Evolutionary conservation across 148 eudicot species (phyloP).

Genomic region (Simmondsia chinensis): DNA sequence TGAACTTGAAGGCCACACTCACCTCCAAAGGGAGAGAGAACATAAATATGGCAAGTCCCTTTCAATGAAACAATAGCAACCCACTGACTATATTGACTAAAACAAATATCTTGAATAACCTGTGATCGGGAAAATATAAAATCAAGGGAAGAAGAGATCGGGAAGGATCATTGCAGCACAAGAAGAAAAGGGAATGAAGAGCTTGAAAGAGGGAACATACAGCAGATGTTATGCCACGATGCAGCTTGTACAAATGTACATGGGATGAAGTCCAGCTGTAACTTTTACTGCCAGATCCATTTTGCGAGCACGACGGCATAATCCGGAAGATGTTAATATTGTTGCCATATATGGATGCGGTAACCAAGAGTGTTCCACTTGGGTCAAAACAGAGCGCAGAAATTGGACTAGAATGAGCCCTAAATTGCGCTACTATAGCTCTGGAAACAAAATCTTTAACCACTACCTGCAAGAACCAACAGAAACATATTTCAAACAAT

Average conservation of each 20-base stretch:
- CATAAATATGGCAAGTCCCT: slow-evolving; percentile 90
- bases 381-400: slow-evolving; percentile 97
- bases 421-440: slow-evolving; percentile 83
- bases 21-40: slow-evolving; percentile 84
- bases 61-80: slow-evolving; percentile 81
- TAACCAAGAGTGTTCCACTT: slow-evolving; percentile 92
- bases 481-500: too few relatives aligned
- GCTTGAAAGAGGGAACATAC: slow-evolving; percentile 33
- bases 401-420: slow-evolving; percentile 92
- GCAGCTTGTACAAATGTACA: slow-evolving; percentile 89
- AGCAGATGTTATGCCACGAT: slow-evolving; percentile 90
- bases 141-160: neutral
- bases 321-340: slow-evolving; percentile 85
- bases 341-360: slow-evolving; percentile 90
- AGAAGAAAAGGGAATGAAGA: neutral
- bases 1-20: slow-evolving; percentile 63
- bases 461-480: slow-evolving; percentile 54
- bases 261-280: slow-evolving; percentile 70
- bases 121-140: slow-evolving; percentile 17
- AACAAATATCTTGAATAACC: slow-evolving; percentile 97
- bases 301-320: slow-evolving; percentile 53
- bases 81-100: slow-evolving; percentile 95
- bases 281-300: slow-evolving; percentile 54
- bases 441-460: slow-evolving; percentile 75
- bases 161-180: slow-evolving; percentile 1